phyloP scores from a whole-genome alignment of 1,139 yeast genomes.

The Sugiyamaella neomexicana region DNA sequence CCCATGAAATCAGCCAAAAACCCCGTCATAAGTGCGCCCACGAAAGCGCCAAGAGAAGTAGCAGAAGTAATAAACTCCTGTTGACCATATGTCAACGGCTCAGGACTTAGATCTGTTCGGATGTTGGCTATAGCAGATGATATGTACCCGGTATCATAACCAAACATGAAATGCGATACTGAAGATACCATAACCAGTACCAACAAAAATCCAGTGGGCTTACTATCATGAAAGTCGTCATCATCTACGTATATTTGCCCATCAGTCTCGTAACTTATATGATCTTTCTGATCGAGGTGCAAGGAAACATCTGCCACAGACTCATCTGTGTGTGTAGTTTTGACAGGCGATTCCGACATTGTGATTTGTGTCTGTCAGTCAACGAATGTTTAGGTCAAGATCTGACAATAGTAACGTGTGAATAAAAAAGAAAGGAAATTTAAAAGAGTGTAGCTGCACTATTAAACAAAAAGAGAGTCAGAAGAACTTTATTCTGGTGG shows the following conservation, averaged over 20 bases:
- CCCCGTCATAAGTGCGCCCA: slow-evolving; percentile 78
- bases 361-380: not conserved
- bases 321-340: not conserved
- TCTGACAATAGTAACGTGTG: not conserved
- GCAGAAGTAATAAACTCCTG: slow-evolving; percentile 93
- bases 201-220: slow-evolving; percentile 43
- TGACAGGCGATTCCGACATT: not conserved
- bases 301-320: not conserved
- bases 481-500: not conserved
- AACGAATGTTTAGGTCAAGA: not conserved
- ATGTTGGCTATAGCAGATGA: slow-evolving; percentile 89
- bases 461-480: no score
- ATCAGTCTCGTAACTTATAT: slow-evolving; percentile 1
- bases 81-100: slow-evolving; percentile 63
- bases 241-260: slow-evolving; percentile 16
- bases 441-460: no score
- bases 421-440: not conserved
- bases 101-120: slow-evolving; percentile 55
- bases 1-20: slow-evolving; percentile 77
- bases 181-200: slow-evolving; percentile 79
- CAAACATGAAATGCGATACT: slow-evolving; percentile 92
- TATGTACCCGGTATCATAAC: slow-evolving; percentile 94
- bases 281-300: not conserved
- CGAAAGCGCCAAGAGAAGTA: slow-evolving; percentile 86
- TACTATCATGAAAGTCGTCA: slow-evolving; percentile 24